Evolutionary conservation across 129 eudicot species (phyloP).

Genomic region (Mikania micrantha): DNA sequence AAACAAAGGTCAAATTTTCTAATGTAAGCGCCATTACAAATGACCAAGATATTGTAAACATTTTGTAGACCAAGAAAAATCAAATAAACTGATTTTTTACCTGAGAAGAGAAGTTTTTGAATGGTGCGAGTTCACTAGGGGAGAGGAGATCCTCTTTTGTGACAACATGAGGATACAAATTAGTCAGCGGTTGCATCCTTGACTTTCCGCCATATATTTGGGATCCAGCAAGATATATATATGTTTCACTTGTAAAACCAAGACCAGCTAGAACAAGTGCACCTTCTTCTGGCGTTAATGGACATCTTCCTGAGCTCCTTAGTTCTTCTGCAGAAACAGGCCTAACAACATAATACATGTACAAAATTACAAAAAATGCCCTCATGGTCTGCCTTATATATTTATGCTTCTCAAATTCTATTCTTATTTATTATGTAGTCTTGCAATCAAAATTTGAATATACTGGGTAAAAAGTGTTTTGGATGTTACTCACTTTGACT

Average conservation of each 20-base stretch:
- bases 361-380: slow-evolving; percentile 8
- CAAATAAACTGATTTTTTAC: slow-evolving; percentile 26
- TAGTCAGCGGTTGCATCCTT: slow-evolving; percentile 56
- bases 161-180: slow-evolving; percentile 62
- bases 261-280: slow-evolving; percentile 76
- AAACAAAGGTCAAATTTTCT: slow-evolving; percentile 3
- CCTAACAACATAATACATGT: slow-evolving; percentile 29
- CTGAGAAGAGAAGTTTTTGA: slow-evolving; percentile 80
- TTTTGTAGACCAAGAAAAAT: no score
- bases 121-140: slow-evolving; percentile 71
- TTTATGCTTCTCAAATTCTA: not conserved
- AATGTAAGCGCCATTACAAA: not conserved
- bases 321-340: slow-evolving; percentile 56
- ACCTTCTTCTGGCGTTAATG: slow-evolving; percentile 95
- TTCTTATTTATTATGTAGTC: not conserved
- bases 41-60: no score
- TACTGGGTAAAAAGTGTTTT: not conserved
- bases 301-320: slow-evolving; percentile 75
- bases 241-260: slow-evolving; percentile 56
- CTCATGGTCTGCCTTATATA: not conserved
- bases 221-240: slow-evolving; percentile 79
- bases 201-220: slow-evolving; percentile 72
- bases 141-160: slow-evolving; percentile 89
- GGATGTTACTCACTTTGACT: slow-evolving; percentile 34
- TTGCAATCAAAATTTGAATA: not conserved